A percentile compares a stretch with the other conserved stretches of the same genome.
These are phyloP conservation scores for Staphylotrichum tortipilum DNA, from an alignment of 495 filamentous ascomycete genomes.

Conservation along the genomic window DNA sequence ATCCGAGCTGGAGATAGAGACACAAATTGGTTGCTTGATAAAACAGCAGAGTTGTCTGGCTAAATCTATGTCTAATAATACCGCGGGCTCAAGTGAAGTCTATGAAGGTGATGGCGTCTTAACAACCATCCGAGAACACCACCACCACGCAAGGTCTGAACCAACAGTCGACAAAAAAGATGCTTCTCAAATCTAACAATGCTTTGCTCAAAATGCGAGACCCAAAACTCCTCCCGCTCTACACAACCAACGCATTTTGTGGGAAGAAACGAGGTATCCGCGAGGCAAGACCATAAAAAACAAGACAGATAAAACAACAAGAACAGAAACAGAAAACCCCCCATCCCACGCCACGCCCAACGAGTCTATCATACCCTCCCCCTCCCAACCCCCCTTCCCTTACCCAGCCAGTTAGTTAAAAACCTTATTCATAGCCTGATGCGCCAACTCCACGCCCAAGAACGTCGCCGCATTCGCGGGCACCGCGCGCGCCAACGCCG, in stretches of 20 bases:
- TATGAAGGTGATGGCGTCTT: too few species aligned
- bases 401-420: conserved; percentile 32
- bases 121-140: too few species aligned
- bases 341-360: background rate
- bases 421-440: conserved; percentile 70
- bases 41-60: too few species aligned
- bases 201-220: background rate
- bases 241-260: background rate
- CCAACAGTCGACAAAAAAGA: background rate
- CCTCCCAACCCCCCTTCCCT: background rate
- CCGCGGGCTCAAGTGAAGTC: too few species aligned
- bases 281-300: background rate
- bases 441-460: conserved; percentile 71
- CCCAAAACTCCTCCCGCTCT: conserved; percentile 6
- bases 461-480: conserved; percentile 79
- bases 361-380: background rate
- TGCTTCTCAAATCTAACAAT: conserved; percentile 3
- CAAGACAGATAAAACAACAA: background rate
- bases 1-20: too few species aligned
- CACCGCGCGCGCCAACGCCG: conserved; percentile 84
- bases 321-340: background rate
- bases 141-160: background rate
- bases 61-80: background rate
- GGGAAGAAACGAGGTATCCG: conserved; percentile 11
- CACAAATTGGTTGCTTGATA: too few species aligned